Evolutionary conservation across 345 rosid genomes (phyloP), one percentile per base, ranked within the genome.

Genomic region (Aurinia saxatilis): DNA sequence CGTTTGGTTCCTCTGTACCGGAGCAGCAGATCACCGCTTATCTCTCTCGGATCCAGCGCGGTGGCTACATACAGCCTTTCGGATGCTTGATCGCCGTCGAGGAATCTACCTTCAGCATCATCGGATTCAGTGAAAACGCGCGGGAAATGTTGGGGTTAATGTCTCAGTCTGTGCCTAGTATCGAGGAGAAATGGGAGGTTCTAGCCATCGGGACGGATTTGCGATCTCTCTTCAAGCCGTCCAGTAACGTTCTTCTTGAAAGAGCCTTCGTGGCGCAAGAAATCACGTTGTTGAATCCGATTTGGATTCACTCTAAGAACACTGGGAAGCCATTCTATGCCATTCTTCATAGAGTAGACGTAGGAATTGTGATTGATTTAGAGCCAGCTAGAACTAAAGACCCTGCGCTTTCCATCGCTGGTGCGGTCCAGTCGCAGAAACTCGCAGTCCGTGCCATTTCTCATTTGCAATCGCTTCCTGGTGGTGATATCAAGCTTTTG

Each of bases 351-450:
- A 72, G 98, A 79, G 74, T 90, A 50, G 99, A 95, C 75, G 96
- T 95, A 15, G 99, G 99, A 10, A 81, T 90, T 51, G 97, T 95
- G 46, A 84, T 93, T 55, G 99, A 95, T 82, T 81, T 95, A 65
- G 99, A 95, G 60, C 97, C 99, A 44, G 92, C 96, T 12, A 84
- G 95, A 75, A 77, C 95, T 0, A 92, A 88, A 70, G 97, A 95
- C 53, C 99, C 99, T 7, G 96, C 97, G 13, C 73, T 90, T 63
- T 95, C 99, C 0, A 88, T 95, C 39, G 97, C 97, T 0, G 99
- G 99, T 47, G 97, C 99, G 0, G 99, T 90, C 10, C 99, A 95
- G 67, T 90, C 97, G 1, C 99, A 95, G 81, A 95, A 95, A 62
- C 74, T 95, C 21, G 97, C 95, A 0, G 95, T 95, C 34, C 86